Evolutionary conservation across 441 rosid genomes (phyloP), one percentile per base, ranked within the genome.

Genomic region (Erodium texanum): DNA sequence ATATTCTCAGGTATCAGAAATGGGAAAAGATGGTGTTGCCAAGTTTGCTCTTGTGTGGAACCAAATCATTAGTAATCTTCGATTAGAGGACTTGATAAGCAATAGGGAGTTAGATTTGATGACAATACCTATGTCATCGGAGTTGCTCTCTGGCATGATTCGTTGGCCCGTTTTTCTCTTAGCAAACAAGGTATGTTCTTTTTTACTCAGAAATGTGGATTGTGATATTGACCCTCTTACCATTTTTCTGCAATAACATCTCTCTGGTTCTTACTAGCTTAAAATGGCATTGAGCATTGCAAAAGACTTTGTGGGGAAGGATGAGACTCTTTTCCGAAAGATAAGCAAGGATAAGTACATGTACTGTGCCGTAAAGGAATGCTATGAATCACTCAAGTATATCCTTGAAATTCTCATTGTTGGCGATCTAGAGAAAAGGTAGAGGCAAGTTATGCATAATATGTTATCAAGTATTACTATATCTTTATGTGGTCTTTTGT

Each of bases 121-220:
- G 99, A 83, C 73, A 3, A 94, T 94, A 67, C 90, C 96, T 20
- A 82, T 86, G 84, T 80, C 94, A 45, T 72, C 87, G 58, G 92
- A 92, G 77, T 78, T 87, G 71, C 76, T 86, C 50, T 78, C 79
- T 43, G 93, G 86, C 76, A 81, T 82, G 71, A 76, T 94, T 76
- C 86, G 83, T 41, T 94, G 99, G 99, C 99, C 99, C 24, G 85
- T 94, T 77, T 94, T 94, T 79, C 97, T 94, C 75, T 85, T 94
- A 34, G 93, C 97, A 73, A 87, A 85, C 81, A 84, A 94, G 96
- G 99, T 92, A 75, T 63, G 64, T 11, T 63, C 71, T 71, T 62
- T 70, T 7, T 16, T 14, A 54, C 50, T 18, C 24, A 72, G 59
- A 18, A 38, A 24, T n/a, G n/a, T n/a, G n/a, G n/a, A n/a, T 38